Evolutionary conservation across 148 eudicot genomes (phyloP).

Genomic region (Pouteria glomerata): DNA sequence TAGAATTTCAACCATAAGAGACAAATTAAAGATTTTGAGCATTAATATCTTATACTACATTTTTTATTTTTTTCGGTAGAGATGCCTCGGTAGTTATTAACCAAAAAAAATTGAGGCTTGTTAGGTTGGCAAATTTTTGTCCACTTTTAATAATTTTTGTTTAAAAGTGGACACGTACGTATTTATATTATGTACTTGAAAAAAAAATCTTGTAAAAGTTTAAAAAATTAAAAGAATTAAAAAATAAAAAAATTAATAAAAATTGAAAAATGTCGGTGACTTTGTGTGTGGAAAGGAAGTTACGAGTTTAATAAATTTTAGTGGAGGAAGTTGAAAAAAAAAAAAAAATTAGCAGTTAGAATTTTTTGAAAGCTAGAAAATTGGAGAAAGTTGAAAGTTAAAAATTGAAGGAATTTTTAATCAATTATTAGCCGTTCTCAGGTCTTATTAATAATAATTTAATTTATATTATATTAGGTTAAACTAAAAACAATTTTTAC

Average conservation of each 20-base stretch:
- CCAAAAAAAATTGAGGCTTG: background rate
- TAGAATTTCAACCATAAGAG: background rate
- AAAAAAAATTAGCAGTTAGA: too few species aligned
- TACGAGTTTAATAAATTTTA: too few species aligned
- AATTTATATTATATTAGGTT: background rate
- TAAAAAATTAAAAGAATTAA: too few species aligned
- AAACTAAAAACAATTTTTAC: background rate
- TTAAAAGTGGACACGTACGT: background rate
- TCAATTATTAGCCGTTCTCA: background rate
- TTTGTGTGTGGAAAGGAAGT: background rate
- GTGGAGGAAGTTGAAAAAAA: too few species aligned
- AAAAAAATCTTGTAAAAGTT: background rate
- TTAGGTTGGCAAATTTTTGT: too few species aligned
- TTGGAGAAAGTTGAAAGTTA: background rate
- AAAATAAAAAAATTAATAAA: too few species aligned
- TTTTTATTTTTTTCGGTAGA: background rate
- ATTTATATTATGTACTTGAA: too few species aligned
- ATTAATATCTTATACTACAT: too few species aligned
- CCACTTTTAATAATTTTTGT: too few species aligned
- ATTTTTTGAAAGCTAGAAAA: background rate
- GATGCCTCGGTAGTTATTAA: background rate
- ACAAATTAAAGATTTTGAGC: background rate
- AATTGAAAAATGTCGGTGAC: too few species aligned
- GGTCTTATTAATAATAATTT: background rate
- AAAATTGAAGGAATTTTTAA: background rate